Base-by-base conservation (phyloP, 306 rosid genomes). In the Dicorynia guianensis region DNA sequence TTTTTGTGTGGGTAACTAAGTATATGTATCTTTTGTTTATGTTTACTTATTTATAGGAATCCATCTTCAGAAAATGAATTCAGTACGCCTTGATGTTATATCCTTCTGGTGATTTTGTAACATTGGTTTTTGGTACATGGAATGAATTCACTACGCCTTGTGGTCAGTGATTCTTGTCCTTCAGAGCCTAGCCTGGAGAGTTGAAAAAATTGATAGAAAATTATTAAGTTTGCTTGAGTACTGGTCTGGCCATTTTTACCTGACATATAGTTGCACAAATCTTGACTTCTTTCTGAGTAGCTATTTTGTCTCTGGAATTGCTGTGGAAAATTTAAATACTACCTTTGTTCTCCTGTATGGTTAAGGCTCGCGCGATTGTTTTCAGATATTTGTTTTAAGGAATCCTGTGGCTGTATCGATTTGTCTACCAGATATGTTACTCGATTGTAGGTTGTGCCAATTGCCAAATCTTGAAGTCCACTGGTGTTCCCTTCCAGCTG, bases 1-100 rank as follows among this genome's bases (percentile, higher is more conserved):
- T 35, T 39, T 35, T 11, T 42, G 11, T 10, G 56, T 53, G 63
- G 54, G 17, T 60, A 38, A 48, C 36, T 50, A 49, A 5, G 2
- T 5, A n/a, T 30, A 58, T 50, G 48, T 69, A 38, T 50, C 13
- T 30, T 5, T 25, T 30, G 3, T 52, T 77, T 76, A 40, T 30
- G 44, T 69, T 20, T 50, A 38, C 63, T 69, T 12, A 39, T 61
- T 49, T 49, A 25, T 47, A 48, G 36, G 49, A 38, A 30, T 38
- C 6, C 50, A n/a, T 63, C 8, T 40, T 62, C 15, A 40, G 52
- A 11, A 13, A 46, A 20, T 3, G 40, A 11, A 44, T 30, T 46
- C n/a, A 11, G 55, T 11, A 12, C 17, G 8, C 62, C 62, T 56
- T 11, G 38, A 20, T 0, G 20, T 10, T 20, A 18, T 18, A 54